Conservation (phyloP, 2,329 filamentous ascomycete genomes). For the Cladosporium cucumerinum region DNA sequence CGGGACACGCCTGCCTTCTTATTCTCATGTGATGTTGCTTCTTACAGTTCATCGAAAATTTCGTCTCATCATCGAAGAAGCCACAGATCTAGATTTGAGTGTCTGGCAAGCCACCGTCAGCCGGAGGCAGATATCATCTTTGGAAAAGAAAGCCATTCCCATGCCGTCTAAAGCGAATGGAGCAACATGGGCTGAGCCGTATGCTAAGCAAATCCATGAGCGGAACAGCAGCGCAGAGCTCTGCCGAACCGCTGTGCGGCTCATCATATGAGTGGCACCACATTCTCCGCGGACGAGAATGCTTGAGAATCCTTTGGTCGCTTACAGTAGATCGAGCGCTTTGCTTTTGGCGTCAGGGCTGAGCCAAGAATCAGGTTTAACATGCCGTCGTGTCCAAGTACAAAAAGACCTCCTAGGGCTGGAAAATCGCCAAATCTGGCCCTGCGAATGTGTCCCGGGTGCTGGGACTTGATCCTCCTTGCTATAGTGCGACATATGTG, state of each 20-base stretch:
- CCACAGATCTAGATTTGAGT: not conserved
- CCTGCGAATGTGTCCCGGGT: not conserved
- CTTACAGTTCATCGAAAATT: not conserved
- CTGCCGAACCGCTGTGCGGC: not conserved
- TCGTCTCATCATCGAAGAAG: not conserved
- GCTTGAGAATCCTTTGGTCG: not conserved
- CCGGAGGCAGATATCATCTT: not conserved
- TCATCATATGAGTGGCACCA: not conserved
- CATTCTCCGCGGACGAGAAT: not conserved
- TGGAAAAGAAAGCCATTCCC: not conserved
- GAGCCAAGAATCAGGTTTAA: not conserved
- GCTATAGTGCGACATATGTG: not conserved
- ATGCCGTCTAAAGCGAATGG: not conserved
- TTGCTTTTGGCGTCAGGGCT: not conserved
- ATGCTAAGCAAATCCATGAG: not conserved
- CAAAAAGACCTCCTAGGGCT: not conserved
- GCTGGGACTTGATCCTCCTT: not conserved
- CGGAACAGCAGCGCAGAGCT: not conserved
- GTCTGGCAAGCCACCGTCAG: not conserved
- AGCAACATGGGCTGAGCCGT: not conserved
- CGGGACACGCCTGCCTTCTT: not conserved
- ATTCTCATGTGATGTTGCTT: not conserved
- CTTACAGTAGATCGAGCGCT: not conserved
- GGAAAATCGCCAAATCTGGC: not conserved
- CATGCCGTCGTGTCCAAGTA: not conserved